Conservation (phyloP, 2,329 filamentous ascomycete species). For the Akanthomyces uredinophilus region DNA sequence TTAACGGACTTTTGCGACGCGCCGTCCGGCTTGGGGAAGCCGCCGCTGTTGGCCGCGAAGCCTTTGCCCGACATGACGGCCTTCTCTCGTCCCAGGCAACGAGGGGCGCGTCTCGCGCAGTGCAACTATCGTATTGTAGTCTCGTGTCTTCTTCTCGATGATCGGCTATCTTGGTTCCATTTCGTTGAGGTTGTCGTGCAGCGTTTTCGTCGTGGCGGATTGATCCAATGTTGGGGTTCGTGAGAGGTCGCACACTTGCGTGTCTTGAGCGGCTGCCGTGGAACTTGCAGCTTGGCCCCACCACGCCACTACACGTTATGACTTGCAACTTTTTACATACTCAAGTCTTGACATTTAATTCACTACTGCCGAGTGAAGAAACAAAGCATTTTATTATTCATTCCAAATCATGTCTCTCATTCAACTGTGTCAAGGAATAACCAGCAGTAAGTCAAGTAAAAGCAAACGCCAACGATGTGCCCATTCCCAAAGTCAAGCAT, state of each 20-base stretch:
- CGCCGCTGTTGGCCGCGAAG: constrained; percentile 30
- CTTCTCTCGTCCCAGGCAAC: not conserved
- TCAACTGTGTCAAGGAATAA: no score
- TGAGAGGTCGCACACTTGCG: not conserved
- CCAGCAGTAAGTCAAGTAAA: not conserved
- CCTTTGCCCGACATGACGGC: constrained; percentile 43
- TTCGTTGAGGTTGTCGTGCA: not conserved
- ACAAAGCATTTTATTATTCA: no score
- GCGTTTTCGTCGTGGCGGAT: not conserved
- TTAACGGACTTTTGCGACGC: constrained; percentile 78
- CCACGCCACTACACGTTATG: not conserved
- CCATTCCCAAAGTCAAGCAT: not conserved
- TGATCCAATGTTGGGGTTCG: not conserved
- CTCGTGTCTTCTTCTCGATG: not conserved
- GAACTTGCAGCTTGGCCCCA: constrained; percentile 6
- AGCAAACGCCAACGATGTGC: not conserved
- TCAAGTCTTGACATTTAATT: no score
- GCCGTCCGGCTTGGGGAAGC: constrained; percentile 66
- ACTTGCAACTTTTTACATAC: no score
- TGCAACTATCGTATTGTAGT: not conserved
- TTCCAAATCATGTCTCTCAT: not conserved
- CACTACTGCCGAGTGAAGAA: no score
- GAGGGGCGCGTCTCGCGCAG: not conserved
- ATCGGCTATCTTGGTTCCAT: not conserved
- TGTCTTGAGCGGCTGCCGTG: not conserved